Base-by-base conservation (phyloP, 768 basidiomycete species). In the Naganishia vaughanmartiniae region DNA sequence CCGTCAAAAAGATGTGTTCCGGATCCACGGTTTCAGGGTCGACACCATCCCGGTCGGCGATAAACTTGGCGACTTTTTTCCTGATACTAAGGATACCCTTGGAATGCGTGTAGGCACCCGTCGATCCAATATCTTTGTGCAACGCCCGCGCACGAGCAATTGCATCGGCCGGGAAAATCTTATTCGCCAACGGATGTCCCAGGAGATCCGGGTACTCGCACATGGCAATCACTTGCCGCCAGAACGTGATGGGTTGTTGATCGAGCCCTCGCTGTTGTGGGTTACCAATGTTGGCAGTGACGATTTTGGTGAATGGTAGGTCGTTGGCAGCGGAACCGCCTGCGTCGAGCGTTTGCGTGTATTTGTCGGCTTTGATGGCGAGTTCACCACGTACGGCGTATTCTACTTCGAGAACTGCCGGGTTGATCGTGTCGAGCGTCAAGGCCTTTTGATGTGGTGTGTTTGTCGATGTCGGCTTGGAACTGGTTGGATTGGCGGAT, bases 331-430 rank as follows among this genome's bases (percentile, higher is more conserved):
- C 28, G 24, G 83, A 84, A 73, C 86, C 83, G 69, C 73, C 75
- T 3, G 84, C 78, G 28, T 83, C 82, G 77, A 98, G 87, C 75
- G 85, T 82, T 63, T 89, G 88, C 67, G 89, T 86, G 74, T 90
- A 88, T 66, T 87, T 83, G 81, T 97, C 93, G 0, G 95, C 92
- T 80, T 90, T 91, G 84, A 97, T 91, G 4, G 95, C 93, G 73
- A 98, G 88, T 83, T 95, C 94, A 58, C 96, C 95, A 67, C 95
- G 91, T 33, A 99, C 95, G 68, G 95, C 95, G 80, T 99, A 99
- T 81, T 96, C 87, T 65, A 97, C 96, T 65, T 91, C 88, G 78
- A 87, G 86, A 56, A 96, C 85, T 70, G 88, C 84, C 2, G 90
- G 91, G 83, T 96, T 97, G 81, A 97, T 87, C 51, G 87, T 85